Conservation (phyloP, 371 early-diverging fungal species). For the Lichtheimia hyalospora region DNA sequence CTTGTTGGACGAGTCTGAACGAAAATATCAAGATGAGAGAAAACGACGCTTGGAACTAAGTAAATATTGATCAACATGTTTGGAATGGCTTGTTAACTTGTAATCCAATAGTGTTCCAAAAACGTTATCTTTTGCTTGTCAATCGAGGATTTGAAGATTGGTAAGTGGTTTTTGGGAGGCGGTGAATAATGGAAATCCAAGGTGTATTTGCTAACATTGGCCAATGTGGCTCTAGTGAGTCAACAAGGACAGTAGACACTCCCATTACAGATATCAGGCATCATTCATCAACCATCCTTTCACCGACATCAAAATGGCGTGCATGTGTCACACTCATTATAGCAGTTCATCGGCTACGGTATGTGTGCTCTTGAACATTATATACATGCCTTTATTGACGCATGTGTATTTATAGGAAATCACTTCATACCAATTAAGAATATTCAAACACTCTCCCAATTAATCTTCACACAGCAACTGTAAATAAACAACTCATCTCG, state of each 20-base stretch:
- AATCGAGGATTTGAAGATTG: conserved; percentile 14
- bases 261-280: background rate
- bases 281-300: background rate
- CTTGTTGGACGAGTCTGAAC: background rate
- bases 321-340: conserved; percentile 2
- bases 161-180: no score
- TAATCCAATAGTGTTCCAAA: conserved; percentile 8
- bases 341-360: conserved; percentile 5
- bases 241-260: background rate
- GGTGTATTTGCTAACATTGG: background rate
- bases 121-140: conserved; percentile 13
- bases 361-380: background rate
- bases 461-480: background rate
- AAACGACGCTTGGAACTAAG: conserved; percentile 3
- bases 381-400: background rate
- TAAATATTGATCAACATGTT: background rate
- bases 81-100: background rate
- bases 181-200: background rate
- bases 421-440: background rate
- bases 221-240: background rate
- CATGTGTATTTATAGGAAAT: background rate
- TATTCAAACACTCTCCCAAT: background rate
- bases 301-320: conserved; percentile 6
- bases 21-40: background rate
- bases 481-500: background rate